phyloP scores from a whole-genome alignment of 768 basidiomycete genomes.

The Russula olivacea region DNA sequence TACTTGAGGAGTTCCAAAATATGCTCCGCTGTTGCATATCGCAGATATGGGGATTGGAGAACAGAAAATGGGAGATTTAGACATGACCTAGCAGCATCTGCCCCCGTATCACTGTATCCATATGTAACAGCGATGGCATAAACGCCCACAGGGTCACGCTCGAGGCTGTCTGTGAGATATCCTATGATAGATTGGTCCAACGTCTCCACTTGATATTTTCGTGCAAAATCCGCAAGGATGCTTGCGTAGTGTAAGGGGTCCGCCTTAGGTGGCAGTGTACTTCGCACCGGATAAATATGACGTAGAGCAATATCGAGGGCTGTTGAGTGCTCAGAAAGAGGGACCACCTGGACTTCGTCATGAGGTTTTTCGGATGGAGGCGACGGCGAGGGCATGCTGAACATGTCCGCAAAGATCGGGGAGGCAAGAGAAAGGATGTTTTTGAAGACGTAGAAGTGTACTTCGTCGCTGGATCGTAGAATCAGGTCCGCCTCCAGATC shows the following conservation, averaged over 20 bases:
- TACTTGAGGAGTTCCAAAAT: background rate
- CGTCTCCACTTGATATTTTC: constrained; percentile 17
- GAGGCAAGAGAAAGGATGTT: constrained; percentile 16
- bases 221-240: constrained; percentile 10
- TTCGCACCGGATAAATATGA: constrained; percentile 15
- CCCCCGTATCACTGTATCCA: background rate
- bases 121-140: constrained; percentile 10
- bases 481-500: constrained; percentile 3
- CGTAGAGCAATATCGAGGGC: constrained; percentile 14
- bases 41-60: background rate
- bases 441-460: constrained; percentile 18
- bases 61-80: background rate
- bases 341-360: background rate
- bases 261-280: background rate
- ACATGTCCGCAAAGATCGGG: constrained; percentile 11
- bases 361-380: background rate
- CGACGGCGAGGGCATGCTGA: background rate
- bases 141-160: constrained; percentile 18
- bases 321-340: constrained; percentile 5
- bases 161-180: constrained; percentile 1
- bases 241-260: background rate
- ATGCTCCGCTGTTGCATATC: background rate
- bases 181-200: background rate
- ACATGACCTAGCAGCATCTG: background rate
- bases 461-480: constrained; percentile 6